Base-by-base conservation (phyloP, 2,329 filamentous ascomycete genomes). In the Aspergillaceae sp. region DNA sequence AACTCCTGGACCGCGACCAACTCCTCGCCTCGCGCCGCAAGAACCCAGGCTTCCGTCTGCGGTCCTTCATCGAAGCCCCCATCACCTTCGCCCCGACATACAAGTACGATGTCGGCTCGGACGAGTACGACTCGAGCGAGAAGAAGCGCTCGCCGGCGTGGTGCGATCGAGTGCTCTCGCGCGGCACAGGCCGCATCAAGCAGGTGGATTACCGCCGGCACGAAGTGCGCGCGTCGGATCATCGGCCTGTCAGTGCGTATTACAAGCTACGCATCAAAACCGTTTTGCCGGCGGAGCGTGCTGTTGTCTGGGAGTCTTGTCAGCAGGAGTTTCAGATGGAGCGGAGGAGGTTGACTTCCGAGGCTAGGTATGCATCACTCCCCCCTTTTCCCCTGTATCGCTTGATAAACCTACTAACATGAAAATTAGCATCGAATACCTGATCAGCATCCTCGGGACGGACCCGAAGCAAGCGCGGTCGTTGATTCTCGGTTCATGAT, bases 41-140 rank as follows among this genome's bases (percentile, higher is more conserved):
- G 56, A 96, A 96, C 57, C 89, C 91, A 0, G 86, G 83, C 0
- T 96, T 97, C 70, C 80, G 87, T 29, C 77, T 98, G 4, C 83
- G 90, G 19, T 84, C 87, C 0, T 97, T 98, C 65, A 82, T 84
- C n/a, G 92, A 98, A 68, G 76, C 84, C 46, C 86, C 86, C 1
- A 96, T 98, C 58, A 84, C 82, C 0, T 98, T 98, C 63, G 84
- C 88, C 5, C 92, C 92, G 0, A 98, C 92, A 0, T 98, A 98
- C 74, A 98, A 98, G 65, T 98, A 98, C 65, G 92, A 98, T 57
- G 88, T 97, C 0, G 90, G 90, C 10, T 94, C 88, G 0, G 91
- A 97, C 61, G 85, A 81, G 5, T 98, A 97, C 65, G 92, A 98
- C 63, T 85, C 86, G 0, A 91, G 86, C 57, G 92, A 98, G 66